phyloP scores from a whole-genome alignment of 371 early-diverging fungal genomes.

The Mortierella sp. region DNA sequence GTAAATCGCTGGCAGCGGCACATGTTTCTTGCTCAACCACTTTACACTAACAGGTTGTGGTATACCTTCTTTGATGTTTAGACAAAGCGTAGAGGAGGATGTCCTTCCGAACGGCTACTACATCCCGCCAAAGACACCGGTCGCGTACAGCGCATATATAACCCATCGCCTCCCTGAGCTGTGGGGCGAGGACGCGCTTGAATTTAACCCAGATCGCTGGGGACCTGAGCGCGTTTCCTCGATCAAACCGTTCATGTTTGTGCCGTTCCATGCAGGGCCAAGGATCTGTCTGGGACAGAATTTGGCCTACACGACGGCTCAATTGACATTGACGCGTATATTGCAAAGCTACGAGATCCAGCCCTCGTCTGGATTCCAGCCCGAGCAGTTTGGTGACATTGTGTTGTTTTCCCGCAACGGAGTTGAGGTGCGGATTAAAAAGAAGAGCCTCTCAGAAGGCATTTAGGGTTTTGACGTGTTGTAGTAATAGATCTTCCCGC shows the following conservation, averaged over 20 bases:
- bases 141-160: slow-evolving; percentile 34
- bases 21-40: too few relatives aligned
- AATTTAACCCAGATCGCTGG: slow-evolving; percentile 53
- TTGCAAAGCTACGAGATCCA: slow-evolving; percentile 36
- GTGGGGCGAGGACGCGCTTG: slow-evolving; percentile 49
- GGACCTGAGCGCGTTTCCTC: slow-evolving; percentile 45
- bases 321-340: slow-evolving; percentile 42
- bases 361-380: slow-evolving; percentile 25
- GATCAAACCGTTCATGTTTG: slow-evolving; percentile 55
- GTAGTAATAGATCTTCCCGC: not conserved
- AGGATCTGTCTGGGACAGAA: slow-evolving; percentile 53
- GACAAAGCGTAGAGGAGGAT: slow-evolving; percentile 52
- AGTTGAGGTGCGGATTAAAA: slow-evolving; percentile 26
- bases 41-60: too few relatives aligned
- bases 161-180: slow-evolving; percentile 42
- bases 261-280: slow-evolving; percentile 53
- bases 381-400: slow-evolving; percentile 31
- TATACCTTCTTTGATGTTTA: too few relatives aligned
- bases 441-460: slow-evolving; percentile 12
- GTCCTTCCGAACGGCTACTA: slow-evolving; percentile 50
- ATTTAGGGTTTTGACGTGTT: slow-evolving; percentile 2
- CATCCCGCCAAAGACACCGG: slow-evolving; percentile 27
- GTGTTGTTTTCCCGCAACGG: slow-evolving; percentile 54
- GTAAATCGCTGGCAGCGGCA: too few relatives aligned
- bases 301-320: slow-evolving; percentile 45